Evolutionary conservation across 352 stramenopile genomes (phyloP).

Genomic region (Phytophthora sansomeana): DNA sequence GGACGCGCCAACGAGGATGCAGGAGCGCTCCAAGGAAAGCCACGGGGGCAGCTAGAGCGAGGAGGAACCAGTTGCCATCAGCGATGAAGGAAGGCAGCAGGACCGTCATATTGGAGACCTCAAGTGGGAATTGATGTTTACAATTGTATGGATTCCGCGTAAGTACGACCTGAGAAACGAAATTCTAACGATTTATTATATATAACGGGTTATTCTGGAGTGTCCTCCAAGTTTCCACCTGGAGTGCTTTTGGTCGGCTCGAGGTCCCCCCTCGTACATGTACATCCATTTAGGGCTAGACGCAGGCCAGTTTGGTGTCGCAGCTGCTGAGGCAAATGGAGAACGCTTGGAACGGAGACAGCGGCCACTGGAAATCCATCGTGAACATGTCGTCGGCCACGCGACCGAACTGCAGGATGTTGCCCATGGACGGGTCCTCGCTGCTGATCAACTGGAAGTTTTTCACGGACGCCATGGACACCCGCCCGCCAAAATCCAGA

Average conservation of each 20-base stretch:
- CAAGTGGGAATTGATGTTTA: neutral
- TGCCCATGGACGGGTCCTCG: conserved; percentile 85
- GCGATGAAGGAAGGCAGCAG: conserved; percentile 72
- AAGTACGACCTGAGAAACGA: conserved; percentile 5
- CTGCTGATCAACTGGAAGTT: conserved; percentile 91
- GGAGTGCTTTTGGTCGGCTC: too few relatives aligned
- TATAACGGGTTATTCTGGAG: conserved; percentile 36
- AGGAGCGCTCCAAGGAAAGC: conserved; percentile 42
- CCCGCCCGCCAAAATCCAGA: conserved; percentile 86
- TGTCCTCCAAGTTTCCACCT: conserved; percentile 7
- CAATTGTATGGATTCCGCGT: neutral
- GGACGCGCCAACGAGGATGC: conserved; percentile 51
- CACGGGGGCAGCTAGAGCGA: conserved; percentile 37
- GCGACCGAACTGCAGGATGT: conserved; percentile 90
- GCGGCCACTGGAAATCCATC: conserved; percentile 91
- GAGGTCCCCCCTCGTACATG: conserved; percentile 9
- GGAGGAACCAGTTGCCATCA: conserved; percentile 75
- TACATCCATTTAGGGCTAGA: conserved; percentile 48
- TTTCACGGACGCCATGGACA: conserved; percentile 88
- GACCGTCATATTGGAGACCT: conserved; percentile 60
- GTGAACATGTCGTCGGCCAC: conserved; percentile 93
- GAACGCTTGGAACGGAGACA: conserved; percentile 90
- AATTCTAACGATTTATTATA: conserved; percentile 50
- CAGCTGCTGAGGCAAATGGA: conserved; percentile 91
- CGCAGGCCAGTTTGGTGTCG: conserved; percentile 90